Percentiles rank a stretch among this genome's conserved stretches.
Conservation (phyloP, 2,329 filamentous ascomycete species). For the Sarocladiaceae sp. region DNA sequence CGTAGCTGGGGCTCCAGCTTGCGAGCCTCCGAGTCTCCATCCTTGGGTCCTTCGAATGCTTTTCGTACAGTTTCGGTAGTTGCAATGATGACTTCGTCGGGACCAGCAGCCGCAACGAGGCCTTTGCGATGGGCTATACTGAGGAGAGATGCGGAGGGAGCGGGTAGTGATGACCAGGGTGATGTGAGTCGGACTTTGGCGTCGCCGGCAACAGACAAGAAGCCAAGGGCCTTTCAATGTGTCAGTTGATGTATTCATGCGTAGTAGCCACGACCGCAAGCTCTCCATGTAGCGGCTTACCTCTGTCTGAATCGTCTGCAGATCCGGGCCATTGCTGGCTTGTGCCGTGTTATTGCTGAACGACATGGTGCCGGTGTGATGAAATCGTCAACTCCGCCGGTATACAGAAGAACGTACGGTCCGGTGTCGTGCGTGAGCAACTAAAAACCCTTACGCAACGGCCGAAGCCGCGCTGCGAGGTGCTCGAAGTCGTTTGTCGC, state of each 20-base stretch:
- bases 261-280: neutral
- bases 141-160: constrained; percentile 75
- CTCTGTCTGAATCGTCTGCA: constrained; percentile 79
- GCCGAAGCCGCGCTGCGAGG: constrained; percentile 4
- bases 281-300: constrained; percentile 36
- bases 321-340: constrained; percentile 54
- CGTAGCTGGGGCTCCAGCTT: constrained; percentile 69
- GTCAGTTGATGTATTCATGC: neutral
- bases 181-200: constrained; percentile 77
- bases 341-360: constrained; percentile 41
- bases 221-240: constrained; percentile 62
- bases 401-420: too few species aligned
- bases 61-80: constrained; percentile 74
- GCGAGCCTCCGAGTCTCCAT: constrained; percentile 61
- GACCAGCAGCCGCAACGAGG: constrained; percentile 82
- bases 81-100: constrained; percentile 71
- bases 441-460: neutral
- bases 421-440: too few species aligned
- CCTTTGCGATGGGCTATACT: constrained; percentile 76
- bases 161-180: constrained; percentile 72
- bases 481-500: neutral
- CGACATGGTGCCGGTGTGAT: constrained; percentile 47
- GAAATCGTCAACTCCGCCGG: neutral
- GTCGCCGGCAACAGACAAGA: constrained; percentile 74
- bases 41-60: constrained; percentile 60